Conservation (phyloP, 2,329 filamentous ascomycete species). For the Diplodia seriata region DNA sequence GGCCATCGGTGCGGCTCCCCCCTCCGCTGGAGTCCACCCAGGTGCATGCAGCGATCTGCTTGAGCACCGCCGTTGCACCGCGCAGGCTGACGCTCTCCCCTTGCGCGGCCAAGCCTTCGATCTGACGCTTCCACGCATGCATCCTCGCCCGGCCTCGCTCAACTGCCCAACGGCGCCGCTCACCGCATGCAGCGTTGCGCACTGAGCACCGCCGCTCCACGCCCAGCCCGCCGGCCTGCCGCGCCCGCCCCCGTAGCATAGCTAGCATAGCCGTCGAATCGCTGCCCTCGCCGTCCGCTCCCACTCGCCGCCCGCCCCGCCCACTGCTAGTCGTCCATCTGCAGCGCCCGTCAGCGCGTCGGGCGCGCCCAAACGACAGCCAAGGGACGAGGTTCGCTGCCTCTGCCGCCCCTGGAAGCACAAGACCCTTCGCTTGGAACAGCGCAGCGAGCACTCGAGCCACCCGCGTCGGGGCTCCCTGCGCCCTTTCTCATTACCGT, state of each 20-base stretch:
- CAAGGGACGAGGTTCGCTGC: background rate
- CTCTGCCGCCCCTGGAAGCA: constrained; percentile 23
- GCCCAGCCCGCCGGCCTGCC: background rate
- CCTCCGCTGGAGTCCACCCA: constrained; percentile 10
- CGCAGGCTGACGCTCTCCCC: constrained; percentile 2
- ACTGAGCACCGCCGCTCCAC: constrained; percentile 14
- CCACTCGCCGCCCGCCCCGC: constrained; percentile 7
- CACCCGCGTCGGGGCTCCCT: constrained; percentile 22
- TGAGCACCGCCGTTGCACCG: background rate
- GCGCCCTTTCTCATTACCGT: constrained; percentile 30
- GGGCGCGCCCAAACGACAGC: background rate
- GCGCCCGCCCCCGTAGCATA: background rate
- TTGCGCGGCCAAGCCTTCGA: constrained; percentile 25
- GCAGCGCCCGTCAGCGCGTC: background rate
- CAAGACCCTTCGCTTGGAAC: constrained; percentile 28
- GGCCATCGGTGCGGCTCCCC: constrained; percentile 10
- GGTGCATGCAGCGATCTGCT: constrained; percentile 22
- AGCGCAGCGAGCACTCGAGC: constrained; percentile 27
- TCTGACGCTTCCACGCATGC: constrained; percentile 27
- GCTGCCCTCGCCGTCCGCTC: background rate
- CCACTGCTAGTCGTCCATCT: background rate
- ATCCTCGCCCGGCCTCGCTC: constrained; percentile 19
- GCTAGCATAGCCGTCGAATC: background rate
- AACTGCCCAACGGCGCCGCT: constrained; percentile 26
- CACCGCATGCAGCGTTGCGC: constrained; percentile 25